phyloP scores from a whole-genome alignment of 148 eudicot genomes.

The Dianthus caryophyllus region DNA sequence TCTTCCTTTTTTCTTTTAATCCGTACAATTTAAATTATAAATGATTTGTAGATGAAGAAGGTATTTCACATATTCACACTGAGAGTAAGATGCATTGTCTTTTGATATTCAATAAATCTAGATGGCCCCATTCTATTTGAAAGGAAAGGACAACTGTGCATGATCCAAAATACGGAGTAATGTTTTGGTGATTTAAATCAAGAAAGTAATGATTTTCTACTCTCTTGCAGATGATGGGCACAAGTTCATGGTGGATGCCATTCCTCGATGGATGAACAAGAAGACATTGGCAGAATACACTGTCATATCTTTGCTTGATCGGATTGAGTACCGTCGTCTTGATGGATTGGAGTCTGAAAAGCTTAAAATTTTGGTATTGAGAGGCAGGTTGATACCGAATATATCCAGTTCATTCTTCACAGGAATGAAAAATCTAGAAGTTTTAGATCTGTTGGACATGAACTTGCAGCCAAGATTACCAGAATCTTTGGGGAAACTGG shows the following conservation, averaged over 20 bases:
- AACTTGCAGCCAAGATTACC: background rate
- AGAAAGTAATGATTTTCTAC: background rate
- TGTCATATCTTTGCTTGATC: slow-evolving; percentile 17
- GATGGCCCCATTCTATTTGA: no score
- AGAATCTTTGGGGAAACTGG: background rate
- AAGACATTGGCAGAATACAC: background rate
- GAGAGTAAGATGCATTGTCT: no score
- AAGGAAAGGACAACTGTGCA: no score
- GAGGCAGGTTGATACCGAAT: background rate
- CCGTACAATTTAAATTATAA: no score
- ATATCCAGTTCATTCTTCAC: background rate
- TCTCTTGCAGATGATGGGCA: slow-evolving; percentile 9
- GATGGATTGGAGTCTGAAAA: background rate
- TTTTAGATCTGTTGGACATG: background rate
- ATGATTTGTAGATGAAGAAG: no score
- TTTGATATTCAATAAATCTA: no score
- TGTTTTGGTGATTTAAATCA: background rate
- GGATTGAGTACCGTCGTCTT: slow-evolving; percentile 5
- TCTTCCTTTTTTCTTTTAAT: no score
- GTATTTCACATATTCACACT: no score
- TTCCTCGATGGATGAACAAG: slow-evolving; percentile 11
- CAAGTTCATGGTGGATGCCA: slow-evolving; percentile 6
- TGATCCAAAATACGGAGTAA: background rate
- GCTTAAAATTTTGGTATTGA: slow-evolving; percentile 12
- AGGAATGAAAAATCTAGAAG: slow-evolving; percentile 8